These are phyloP conservation scores for Fusarium annulatum DNA, from an alignment of 2,329 filamentous ascomycete genomes.

Conservation along the genomic window DNA sequence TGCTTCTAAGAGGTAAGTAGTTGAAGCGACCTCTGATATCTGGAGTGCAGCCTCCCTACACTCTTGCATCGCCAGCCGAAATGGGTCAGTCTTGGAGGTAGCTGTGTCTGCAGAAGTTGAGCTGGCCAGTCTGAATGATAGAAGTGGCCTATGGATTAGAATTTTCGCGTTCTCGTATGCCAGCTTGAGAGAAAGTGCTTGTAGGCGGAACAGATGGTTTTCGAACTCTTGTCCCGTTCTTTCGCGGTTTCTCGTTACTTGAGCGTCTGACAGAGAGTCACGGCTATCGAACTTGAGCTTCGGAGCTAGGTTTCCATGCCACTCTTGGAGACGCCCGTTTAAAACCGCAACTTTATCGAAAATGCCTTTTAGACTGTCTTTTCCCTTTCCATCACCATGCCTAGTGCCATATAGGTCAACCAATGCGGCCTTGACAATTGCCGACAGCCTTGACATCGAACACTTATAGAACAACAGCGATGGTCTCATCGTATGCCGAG, in stretches of 20 bases:
- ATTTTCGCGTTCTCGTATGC: slow-evolving; percentile 51
- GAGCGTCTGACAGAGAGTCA: fast-evolving
- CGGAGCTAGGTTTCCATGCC: not conserved
- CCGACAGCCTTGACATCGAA: slow-evolving; percentile 37
- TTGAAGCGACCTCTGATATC: not conserved
- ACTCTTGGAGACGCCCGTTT: not conserved
- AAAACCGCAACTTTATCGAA: not conserved
- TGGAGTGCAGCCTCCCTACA: not conserved
- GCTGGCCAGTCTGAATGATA: not conserved
- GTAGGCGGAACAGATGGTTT: slow-evolving; percentile 44
- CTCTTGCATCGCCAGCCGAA: not conserved
- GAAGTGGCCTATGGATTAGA: slow-evolving; percentile 40
- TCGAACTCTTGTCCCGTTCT: not conserved
- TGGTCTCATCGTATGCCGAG: not conserved
- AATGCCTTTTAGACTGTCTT: not conserved
- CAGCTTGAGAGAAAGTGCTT: slow-evolving; percentile 48
- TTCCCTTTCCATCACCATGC: not conserved
- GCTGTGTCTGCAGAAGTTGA: fast-evolving
- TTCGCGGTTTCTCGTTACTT: not conserved
- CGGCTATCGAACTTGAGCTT: not conserved
- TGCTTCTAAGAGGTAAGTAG: not conserved
- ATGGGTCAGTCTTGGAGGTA: fast-evolving
- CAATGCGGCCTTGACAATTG: slow-evolving; percentile 26
- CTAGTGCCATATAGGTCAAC: slow-evolving; percentile 26
- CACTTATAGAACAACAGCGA: slow-evolving; percentile 39